phyloP scores from a whole-genome alignment of 345 rosid species.

The Salix arbutifolia region DNA sequence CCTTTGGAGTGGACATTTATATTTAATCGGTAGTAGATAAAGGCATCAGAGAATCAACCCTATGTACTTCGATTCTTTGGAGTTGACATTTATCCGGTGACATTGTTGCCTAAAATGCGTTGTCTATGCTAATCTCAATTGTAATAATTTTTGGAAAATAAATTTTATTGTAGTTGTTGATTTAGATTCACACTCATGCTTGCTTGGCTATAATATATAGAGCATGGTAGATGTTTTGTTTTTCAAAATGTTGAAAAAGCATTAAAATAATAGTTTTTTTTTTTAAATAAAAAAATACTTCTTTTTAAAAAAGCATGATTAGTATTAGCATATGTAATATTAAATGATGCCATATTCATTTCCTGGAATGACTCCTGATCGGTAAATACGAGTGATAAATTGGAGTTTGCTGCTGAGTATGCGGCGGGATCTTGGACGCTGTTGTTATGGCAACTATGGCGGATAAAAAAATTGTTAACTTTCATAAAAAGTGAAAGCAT shows the following conservation, averaged over 20 bases:
- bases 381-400: neutral
- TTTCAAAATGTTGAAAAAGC: too few species aligned
- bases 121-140: constrained; percentile 18
- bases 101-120: constrained; percentile 7
- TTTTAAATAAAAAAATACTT: too few species aligned
- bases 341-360: neutral
- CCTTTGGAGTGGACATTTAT: constrained; percentile 9
- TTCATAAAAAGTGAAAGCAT: neutral
- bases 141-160: constrained; percentile 17
- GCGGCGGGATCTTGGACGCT: neutral
- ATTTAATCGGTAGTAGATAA: neutral
- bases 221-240: too few species aligned
- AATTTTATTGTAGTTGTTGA: constrained; percentile 7
- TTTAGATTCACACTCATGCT: constrained; percentile 2
- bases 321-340: too few species aligned
- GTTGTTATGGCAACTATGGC: neutral
- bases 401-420: neutral
- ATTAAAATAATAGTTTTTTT: too few species aligned
- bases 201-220: too few species aligned
- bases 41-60: constrained; percentile 11
- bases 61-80: constrained; percentile 10
- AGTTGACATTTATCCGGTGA: constrained; percentile 6
- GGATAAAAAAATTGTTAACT: neutral
- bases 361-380: neutral
- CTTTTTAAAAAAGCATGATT: too few species aligned